Evolutionary conservation across 805 yeast species (phyloP), one percentile per base, ranked within the genome.

Genomic region (Myxozyma kluyveri): DNA sequence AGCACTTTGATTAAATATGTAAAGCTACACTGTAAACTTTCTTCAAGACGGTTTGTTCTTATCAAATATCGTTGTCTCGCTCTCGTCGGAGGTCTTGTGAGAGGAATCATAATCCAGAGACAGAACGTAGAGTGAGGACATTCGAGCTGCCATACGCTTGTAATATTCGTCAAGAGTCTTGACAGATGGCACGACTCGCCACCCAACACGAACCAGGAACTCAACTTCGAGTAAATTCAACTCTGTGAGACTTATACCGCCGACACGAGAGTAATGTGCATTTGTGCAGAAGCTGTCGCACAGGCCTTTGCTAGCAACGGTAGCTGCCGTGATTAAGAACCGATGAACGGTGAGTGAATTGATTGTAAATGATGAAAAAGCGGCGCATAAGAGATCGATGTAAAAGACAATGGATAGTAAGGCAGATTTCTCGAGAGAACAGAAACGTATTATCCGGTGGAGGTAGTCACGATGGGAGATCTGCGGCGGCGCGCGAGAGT

Each of bases 231-330:
- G 73, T 49, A 91, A 76, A 67, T 93, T 93, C 60, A 90, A 73
- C 65, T 89, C 97, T 53, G 82, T 77, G 43, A 84, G 72, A 39
- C 88, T 88, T 3, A 89, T 85, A 54, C 99, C 98, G 2, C 99
- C 99, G 18, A 93, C 97, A 66, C 86, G 86, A 10, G 98, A 96
- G 64, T 93, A 91, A 68, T 93, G 96, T 41, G 84, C 78, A 68
- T 90, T 91, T 14, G 96, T 88, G 69, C 93, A 90, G 69, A 93
- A 91, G 23, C 90, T 84, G 70, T 91, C 99, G 68, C 96, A 89
- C 59, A 89, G 75, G 1, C 95, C 91, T 67, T 91, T 91, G 58
- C 91, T 83, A 0, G 93, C 95, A 1, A 91, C 81, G 54, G 95
- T 86, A 0, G 96, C 89, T 1, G 96, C 93, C 0, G 96, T 90